Conservation (phyloP, 2,329 filamentous ascomycete species). For the Colletotrichum caudatum region DNA sequence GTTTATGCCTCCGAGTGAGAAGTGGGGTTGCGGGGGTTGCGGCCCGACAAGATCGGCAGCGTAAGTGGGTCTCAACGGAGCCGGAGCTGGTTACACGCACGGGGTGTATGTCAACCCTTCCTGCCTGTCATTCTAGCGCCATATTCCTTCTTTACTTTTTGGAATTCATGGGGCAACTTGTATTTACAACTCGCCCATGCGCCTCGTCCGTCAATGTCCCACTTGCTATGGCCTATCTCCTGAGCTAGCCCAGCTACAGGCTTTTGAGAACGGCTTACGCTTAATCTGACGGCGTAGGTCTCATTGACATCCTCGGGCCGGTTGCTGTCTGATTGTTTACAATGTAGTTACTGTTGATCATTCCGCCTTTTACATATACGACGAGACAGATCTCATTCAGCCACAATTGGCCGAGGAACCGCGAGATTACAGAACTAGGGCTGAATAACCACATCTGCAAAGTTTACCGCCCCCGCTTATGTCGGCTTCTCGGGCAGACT, state of each 20-base stretch:
- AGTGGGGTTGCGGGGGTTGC: neutral
- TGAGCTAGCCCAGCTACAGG: conserved; percentile 1
- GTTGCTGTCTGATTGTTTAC: neutral
- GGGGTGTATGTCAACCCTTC: neutral
- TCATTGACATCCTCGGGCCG: neutral
- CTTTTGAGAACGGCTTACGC: conserved; percentile 5
- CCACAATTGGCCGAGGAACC: neutral
- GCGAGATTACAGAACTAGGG: neutral
- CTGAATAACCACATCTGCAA: neutral
- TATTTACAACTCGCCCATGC: neutral
- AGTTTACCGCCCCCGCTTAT: neutral
- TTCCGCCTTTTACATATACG: neutral
- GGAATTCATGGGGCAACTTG: neutral
- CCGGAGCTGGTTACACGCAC: conserved; percentile 5
- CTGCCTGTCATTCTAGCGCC: neutral
- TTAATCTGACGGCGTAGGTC: neutral
- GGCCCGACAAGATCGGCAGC: conserved; percentile 2
- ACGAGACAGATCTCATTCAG: neutral
- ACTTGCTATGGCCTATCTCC: neutral
- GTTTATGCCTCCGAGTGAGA: conserved; percentile 9
- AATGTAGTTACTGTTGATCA: neutral
- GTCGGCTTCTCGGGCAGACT: neutral
- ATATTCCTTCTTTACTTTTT: neutral
- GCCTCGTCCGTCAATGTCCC: conserved; percentile 14
- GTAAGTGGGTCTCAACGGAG: conserved; percentile 16